Percentiles rank a stretch among this genome's conserved stretches.
Evolutionary conservation across 768 basidiomycete genomes (phyloP).

Genomic region (Boletus speciosus): DNA sequence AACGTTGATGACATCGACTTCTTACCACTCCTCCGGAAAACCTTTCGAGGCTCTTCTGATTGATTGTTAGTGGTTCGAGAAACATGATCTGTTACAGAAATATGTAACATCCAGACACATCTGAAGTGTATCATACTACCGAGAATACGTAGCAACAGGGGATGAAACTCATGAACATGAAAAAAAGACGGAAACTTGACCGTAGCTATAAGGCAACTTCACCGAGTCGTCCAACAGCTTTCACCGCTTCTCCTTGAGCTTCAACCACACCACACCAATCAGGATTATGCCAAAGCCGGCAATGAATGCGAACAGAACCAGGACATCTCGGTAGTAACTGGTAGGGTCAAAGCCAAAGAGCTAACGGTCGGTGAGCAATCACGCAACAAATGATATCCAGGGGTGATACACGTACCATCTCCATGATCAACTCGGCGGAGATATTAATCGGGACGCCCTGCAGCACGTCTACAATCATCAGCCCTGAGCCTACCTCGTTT

Average conservation of each 20-base stretch:
- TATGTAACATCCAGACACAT: too few species aligned
- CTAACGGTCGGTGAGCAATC: conserved; percentile 30
- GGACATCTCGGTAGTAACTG: conserved; percentile 87
- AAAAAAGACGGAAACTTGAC: not conserved
- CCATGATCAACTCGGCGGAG: conserved; percentile 83
- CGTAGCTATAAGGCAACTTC: not conserved
- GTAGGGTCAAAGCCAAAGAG: conserved; percentile 82
- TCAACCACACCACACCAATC: conserved; percentile 74
- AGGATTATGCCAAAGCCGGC: conserved; percentile 72
- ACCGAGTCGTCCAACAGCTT: not conserved
- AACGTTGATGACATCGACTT: not conserved
- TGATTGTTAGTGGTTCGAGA: not conserved
- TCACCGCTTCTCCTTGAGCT: conserved; percentile 72
- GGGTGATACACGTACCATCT: conserved; percentile 49
- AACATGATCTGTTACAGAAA: not conserved
- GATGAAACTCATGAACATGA: not conserved
- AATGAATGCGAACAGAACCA: conserved; percentile 84
- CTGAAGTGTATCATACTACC: not conserved
- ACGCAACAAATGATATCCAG: not conserved
- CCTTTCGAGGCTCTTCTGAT: not conserved
- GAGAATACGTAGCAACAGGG: not conserved
- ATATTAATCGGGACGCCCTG: conserved; percentile 80
- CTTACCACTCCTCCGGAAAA: not conserved
- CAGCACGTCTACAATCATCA: conserved; percentile 76
- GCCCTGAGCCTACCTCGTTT: conserved; percentile 87